Evolutionary conservation across 768 basidiomycete species (phyloP).

Genomic region (Mycena polygramma): DNA sequence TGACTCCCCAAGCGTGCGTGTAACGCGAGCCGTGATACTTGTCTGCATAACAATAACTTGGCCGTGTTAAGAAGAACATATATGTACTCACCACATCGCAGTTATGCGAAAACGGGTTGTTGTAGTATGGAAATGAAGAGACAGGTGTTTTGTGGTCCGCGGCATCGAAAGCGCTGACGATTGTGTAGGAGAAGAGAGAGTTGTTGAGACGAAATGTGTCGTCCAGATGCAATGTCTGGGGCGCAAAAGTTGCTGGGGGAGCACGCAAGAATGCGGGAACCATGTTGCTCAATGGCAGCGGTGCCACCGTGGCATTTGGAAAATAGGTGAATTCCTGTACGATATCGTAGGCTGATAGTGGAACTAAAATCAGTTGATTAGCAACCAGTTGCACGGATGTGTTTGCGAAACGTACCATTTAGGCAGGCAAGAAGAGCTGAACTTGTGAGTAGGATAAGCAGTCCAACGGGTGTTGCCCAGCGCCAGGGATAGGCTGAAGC

Average conservation of each 20-base stretch:
- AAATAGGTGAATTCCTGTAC: conserved; percentile 10
- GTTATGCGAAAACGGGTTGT: conserved; percentile 6
- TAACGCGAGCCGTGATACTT: not conserved
- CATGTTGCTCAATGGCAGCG: conserved; percentile 1
- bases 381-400: not conserved
- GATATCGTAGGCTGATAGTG: conserved; percentile 20
- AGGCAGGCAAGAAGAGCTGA: conserved; percentile 4
- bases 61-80: not conserved
- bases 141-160: not conserved
- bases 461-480: conserved; percentile 23
- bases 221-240: conserved; percentile 3
- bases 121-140: conserved; percentile 14
- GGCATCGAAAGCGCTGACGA: conserved; percentile 8
- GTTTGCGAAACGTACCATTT: conserved; percentile 11
- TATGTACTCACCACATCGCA: conserved; percentile 8
- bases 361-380: not conserved
- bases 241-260: not conserved
- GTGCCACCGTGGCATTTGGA: conserved; percentile 13
- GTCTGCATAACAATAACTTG: not conserved
- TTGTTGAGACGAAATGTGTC: conserved; percentile 14
- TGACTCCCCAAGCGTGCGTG: not conserved
- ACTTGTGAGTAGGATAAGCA: not conserved
- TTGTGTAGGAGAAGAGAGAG: conserved; percentile 17
- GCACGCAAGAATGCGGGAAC: not conserved
- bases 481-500: conserved; percentile 22